Percentiles rank a stretch among this genome's conserved stretches.
Evolutionary conservation across 2,329 filamentous ascomycete genomes (phyloP).

Genomic region (Epichloe baconii): DNA sequence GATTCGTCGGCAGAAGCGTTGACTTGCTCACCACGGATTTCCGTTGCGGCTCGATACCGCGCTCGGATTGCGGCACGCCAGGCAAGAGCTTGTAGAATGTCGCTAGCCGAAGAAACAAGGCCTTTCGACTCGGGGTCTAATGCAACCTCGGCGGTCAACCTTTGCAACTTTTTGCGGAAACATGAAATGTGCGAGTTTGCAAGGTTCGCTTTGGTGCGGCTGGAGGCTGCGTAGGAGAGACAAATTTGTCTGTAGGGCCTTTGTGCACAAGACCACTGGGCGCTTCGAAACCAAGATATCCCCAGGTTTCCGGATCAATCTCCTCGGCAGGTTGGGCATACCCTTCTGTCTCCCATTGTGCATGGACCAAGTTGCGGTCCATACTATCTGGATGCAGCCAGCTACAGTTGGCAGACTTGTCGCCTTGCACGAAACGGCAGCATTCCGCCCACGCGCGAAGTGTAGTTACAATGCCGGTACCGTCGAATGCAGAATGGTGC

Average conservation of each 20-base stretch:
- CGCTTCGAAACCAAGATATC: constrained; percentile 12
- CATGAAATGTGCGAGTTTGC: constrained; percentile 18
- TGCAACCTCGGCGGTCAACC: constrained; percentile 17
- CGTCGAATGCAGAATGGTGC: constrained; percentile 17
- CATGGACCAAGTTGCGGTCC: constrained; percentile 12
- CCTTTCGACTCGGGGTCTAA: constrained; percentile 13
- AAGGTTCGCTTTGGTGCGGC: not conserved
- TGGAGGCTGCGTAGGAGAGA: constrained; percentile 5
- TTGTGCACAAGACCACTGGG: not conserved
- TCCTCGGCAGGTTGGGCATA: constrained; percentile 10
- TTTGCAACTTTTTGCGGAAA: constrained; percentile 16
- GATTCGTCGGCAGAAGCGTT: constrained; percentile 13
- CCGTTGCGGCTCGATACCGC: constrained; percentile 19
- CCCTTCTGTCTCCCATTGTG: constrained; percentile 7
- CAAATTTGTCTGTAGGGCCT: not conserved
- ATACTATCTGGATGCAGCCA: constrained; percentile 19
- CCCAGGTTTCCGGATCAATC: constrained; percentile 16
- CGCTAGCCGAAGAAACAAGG: constrained; percentile 18
- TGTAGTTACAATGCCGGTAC: constrained; percentile 15
- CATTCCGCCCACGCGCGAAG: constrained; percentile 19
- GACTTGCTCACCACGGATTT: constrained; percentile 8
- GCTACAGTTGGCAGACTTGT: constrained; percentile 12
- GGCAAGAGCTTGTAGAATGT: constrained; percentile 27
- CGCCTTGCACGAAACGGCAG: constrained; percentile 16
- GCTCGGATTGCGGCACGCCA: constrained; percentile 24